Evolutionary conservation across 2,329 filamentous ascomycete species (phyloP), one percentile per base, ranked within the genome.

Genomic region (Claviceps paspali): DNA sequence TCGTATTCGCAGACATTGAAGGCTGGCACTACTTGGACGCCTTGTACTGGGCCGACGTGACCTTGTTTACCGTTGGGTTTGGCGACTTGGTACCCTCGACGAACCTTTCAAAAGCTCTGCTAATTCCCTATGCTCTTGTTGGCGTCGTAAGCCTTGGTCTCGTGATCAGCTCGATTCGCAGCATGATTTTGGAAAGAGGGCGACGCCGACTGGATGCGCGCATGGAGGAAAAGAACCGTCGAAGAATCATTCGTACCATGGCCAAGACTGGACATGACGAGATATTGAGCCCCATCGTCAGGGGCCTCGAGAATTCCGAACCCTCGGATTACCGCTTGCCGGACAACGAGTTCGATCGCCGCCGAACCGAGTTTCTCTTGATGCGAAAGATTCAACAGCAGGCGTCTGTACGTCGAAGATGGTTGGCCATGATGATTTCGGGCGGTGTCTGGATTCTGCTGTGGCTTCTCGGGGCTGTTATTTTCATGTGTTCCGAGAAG

Each of bases 121-220:
- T 94, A 22, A 79, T 94, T 36, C 87, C 87, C 0, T 95, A 82
- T 47, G 79, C 86, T 0, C 73, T 93, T 1, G 66, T 86, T 6
- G 87, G 87, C 3, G 79, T 91, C 39, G 81, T 92, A 42, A 87
- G 82, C 47, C 67, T 93, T 1, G 85, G 82, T 73, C 65, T 94
- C 18, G 79, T 92, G 38, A 79, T 94, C 18, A 77, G 76, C 15
- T 85, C 80, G 28, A 84, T 93, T 43, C 73, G 82, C 24, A 82
- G 65, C 41, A 59, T 79, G 28, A 67, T 73, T 1, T 57, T 79
- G 0, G 73, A 79, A 36, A 67, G 71, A 23, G 73, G 70, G 1
- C 65, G 65, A 38, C 61, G 58, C 4, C 63, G 66, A 14, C 55
- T 79, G 4, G 66, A 67, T 28, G 67, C 68, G 2, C 63, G 74